These are phyloP conservation scores for Coemansia sp. DNA, from an alignment of 192 early-diverging fungal species.

Conservation along the genomic window DNA sequence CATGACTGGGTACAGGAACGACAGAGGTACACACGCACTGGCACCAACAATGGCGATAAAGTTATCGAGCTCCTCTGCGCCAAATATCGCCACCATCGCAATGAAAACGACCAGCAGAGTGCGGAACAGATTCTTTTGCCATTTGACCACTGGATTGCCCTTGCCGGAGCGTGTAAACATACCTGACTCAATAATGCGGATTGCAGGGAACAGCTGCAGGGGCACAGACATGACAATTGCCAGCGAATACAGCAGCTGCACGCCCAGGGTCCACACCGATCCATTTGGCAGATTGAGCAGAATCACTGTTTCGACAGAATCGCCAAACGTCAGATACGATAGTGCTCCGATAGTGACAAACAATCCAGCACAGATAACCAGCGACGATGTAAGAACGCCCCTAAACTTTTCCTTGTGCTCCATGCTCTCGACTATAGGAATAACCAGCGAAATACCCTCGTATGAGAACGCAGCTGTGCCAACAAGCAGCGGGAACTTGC, in stretches of 20 bases:
- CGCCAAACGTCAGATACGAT: constrained; percentile 85
- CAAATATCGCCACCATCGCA: constrained; percentile 71
- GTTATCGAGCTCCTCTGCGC: constrained; percentile 74
- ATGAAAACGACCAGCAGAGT: constrained; percentile 63
- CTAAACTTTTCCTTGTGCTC: constrained; percentile 87
- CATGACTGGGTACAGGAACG: constrained; percentile 84
- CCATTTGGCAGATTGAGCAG: constrained; percentile 81
- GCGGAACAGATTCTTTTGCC: constrained; percentile 83
- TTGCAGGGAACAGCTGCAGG: constrained; percentile 87
- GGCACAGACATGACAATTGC: constrained; percentile 95
- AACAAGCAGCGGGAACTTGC: constrained; percentile 83
- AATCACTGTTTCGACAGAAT: constrained; percentile 80
- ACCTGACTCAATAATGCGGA: constrained; percentile 87
- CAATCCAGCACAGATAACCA: constrained; percentile 74
- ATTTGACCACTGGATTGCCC: constrained; percentile 71
- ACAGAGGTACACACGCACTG: constrained; percentile 67
- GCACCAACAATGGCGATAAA: constrained; percentile 82
- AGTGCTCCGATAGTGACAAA: constrained; percentile 80
- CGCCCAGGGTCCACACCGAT: constrained; percentile 58
- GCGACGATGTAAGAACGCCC: constrained; percentile 72
- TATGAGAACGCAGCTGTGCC: constrained; percentile 93
- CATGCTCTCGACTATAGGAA: constrained; percentile 79
- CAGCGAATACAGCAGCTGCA: constrained; percentile 85
- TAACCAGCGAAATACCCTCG: constrained; percentile 84
- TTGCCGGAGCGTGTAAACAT: constrained; percentile 86